Evolutionary conservation across 2,329 filamentous ascomycete genomes (phyloP).

Genomic region (Alternaria tenuissima): DNA sequence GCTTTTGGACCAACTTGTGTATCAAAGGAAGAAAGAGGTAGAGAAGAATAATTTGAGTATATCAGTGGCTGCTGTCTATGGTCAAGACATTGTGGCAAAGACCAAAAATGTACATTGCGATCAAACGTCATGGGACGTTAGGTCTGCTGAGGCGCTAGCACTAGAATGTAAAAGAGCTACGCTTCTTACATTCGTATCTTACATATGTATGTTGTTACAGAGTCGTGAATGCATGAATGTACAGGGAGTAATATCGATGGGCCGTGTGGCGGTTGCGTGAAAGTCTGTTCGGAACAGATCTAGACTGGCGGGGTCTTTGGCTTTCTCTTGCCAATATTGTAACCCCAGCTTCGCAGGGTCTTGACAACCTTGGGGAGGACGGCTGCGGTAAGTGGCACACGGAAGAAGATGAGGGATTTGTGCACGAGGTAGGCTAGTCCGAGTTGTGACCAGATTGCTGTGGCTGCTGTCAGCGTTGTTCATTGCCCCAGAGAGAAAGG

Average conservation of each 20-base stretch:
- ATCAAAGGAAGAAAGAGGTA: background rate
- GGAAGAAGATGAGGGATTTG: constrained; percentile 95
- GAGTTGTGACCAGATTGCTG: constrained; percentile 81
- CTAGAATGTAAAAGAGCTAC: background rate
- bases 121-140: background rate
- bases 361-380: constrained; percentile 95
- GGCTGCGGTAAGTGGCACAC: constrained; percentile 91
- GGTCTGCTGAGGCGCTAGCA: background rate
- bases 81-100: background rate
- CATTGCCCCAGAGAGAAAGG: background rate
- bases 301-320: constrained; percentile 34
- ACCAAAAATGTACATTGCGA: background rate
- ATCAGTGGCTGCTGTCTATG: background rate
- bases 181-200: constrained; percentile 12
- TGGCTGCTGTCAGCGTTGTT: constrained; percentile 19
- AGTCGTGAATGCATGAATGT: constrained; percentile 21
- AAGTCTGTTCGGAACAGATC: background rate
- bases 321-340: constrained; percentile 86
- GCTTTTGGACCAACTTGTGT: no score
- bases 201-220: constrained; percentile 19
- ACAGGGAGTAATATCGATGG: constrained; percentile 1
- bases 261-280: background rate
- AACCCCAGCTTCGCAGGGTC: constrained; percentile 85
- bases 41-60: background rate
- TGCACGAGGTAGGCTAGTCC: constrained; percentile 96